phyloP scores from a whole-genome alignment of 345 rosid genomes.

The Euphorbia peplus region DNA sequence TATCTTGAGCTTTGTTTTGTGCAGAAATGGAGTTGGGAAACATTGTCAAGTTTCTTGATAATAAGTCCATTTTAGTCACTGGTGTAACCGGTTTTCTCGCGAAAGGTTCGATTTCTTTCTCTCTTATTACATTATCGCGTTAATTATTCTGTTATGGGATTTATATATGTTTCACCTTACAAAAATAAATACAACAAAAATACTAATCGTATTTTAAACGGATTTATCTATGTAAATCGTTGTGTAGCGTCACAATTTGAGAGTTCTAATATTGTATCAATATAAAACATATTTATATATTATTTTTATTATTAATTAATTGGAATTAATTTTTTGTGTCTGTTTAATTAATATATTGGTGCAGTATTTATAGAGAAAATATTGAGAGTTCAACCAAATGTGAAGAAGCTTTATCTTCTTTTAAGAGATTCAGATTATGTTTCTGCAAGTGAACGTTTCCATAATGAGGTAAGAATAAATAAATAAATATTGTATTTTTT shows the following conservation, averaged over 20 bases:
- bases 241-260: too few species aligned
- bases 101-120: background rate
- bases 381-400: slow-evolving; percentile 23
- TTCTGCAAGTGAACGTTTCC: slow-evolving; percentile 15
- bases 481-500: background rate
- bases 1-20: background rate
- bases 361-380: slow-evolving; percentile 26
- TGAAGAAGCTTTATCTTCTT: slow-evolving; percentile 26
- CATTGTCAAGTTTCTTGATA: background rate
- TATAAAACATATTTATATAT: too few species aligned
- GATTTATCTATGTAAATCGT: too few species aligned
- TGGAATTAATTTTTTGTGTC: too few species aligned
- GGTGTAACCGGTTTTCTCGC: background rate
- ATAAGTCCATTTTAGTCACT: background rate
- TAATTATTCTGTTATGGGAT: too few species aligned
- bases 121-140: too few species aligned
- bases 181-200: too few species aligned
- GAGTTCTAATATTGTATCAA: too few species aligned
- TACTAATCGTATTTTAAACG: too few species aligned
- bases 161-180: too few species aligned
- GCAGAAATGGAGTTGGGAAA: background rate
- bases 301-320: background rate
- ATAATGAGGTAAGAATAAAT: slow-evolving; percentile 22
- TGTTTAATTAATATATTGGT: background rate
- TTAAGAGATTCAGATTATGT: slow-evolving; percentile 19